Percentiles rank a stretch among this genome's conserved stretches.
Evolutionary conservation across 2,329 filamentous ascomycete species (phyloP).

Genomic region (Aspergillus oerlinghausenensis): DNA sequence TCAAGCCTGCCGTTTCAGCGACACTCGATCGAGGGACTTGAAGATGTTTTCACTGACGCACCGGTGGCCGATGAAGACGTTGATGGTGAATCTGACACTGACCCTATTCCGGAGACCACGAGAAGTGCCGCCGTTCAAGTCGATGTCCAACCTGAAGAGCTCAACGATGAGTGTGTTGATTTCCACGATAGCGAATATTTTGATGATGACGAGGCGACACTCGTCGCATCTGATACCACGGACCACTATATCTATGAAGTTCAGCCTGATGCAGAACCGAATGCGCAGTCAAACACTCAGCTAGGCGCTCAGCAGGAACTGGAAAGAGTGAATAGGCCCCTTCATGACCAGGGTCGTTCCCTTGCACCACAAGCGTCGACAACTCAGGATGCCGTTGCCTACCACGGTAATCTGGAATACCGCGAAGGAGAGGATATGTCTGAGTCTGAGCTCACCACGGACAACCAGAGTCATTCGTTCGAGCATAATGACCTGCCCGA

Average conservation of each 20-base stretch:
- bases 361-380: background rate
- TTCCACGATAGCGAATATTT: constrained; percentile 12
- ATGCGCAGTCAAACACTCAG: background rate
- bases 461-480: background rate
- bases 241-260: background rate
- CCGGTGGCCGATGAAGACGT: background rate
- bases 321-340: background rate
- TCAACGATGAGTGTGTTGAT: constrained; percentile 13
- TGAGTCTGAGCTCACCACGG: background rate
- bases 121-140: background rate
- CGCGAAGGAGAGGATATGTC: background rate
- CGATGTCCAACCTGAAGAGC: background rate
- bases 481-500: background rate
- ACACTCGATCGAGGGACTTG: constrained; percentile 11
- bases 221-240: constrained; percentile 15
- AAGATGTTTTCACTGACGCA: constrained; percentile 17
- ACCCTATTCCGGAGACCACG: background rate
- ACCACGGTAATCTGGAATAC: background rate
- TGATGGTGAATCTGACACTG: background rate
- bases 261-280: background rate
- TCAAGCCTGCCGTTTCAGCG: background rate
- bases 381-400: background rate
- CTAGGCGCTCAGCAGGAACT: background rate
- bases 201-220: constrained; percentile 17
- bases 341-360: background rate